Evolutionary conservation across 495 filamentous ascomycete species (phyloP), one percentile per base, ranked within the genome.

Genomic region (Lindgomyces ingoldianus): DNA sequence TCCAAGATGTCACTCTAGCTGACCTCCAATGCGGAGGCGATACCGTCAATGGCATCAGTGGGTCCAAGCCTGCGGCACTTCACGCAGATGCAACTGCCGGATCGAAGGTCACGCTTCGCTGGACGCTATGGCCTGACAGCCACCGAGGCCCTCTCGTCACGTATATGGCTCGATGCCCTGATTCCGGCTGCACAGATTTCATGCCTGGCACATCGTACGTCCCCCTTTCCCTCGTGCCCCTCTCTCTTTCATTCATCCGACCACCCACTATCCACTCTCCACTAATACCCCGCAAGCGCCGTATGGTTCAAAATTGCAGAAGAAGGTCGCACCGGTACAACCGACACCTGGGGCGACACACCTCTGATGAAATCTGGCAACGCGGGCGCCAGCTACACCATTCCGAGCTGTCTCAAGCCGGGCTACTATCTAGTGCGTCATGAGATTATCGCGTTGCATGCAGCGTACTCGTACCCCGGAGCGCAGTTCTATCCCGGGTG

Each of bases 1-100:
- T 83, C 50, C 75, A 80, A 53, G 78, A 82, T 57, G 56, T 80
- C 2, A 78, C 75, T 9, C 72, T 72, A 6, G 65, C 76, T 57
- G 81, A 80, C 50, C 50, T 83, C 8, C 79, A 81, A 64, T 83
- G 63, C 58, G 54, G 58, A 18, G 57, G 68, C 2, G 76, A 71
- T 18, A 36, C 57, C 19, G 64, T 21, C 18, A 53, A 56, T 21
- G 76, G 73, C 52, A 74, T 75, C 64, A 57, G 59, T 16, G 80
- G 78, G 12, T 74, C 48, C 12, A 27, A 25, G n/a, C 67, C 63
- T n/a, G 64, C 68, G 11, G 48, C 63, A 1, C 41, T 63, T 1
- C 63, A 67, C 29, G 68, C 58, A 4, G 19, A 30, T 19, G 68
- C 54, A 27, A 59, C 58, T 1, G 63, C 68, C 9, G 68, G 63